phyloP scores from a whole-genome alignment of 768 basidiomycete species.

The Tulasnella sp. region DNA sequence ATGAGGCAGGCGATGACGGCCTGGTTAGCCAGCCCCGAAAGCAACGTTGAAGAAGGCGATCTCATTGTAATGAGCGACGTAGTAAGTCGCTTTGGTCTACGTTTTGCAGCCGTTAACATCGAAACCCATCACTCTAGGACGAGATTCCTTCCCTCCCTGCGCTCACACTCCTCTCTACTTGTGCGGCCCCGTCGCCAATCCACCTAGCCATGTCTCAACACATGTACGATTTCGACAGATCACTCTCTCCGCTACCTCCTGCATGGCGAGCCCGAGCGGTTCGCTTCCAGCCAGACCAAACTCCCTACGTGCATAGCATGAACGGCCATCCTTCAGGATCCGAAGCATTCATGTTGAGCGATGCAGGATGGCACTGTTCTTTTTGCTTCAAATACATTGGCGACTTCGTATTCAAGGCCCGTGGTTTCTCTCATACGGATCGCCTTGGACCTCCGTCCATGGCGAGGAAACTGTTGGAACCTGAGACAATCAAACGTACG shows the following conservation, averaged over 20 bases:
- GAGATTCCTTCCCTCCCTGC: conserved; percentile 3
- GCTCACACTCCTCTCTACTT: neutral
- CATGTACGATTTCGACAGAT: neutral
- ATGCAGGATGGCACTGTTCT: conserved; percentile 11
- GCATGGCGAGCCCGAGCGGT: neutral
- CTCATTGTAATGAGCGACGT: conserved; percentile 8
- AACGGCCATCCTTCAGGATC: neutral
- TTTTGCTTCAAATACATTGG: conserved; percentile 1
- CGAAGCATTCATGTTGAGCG: neutral
- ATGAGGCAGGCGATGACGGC: neutral
- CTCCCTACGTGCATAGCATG: neutral
- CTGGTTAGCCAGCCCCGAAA: neutral
- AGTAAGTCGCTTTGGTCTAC: neutral
- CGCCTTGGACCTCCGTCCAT: neutral
- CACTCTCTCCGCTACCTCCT: conserved; percentile 2
- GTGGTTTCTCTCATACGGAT: conserved; percentile 6
- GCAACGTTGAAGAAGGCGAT: conserved; percentile 1
- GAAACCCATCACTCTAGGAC: neutral
- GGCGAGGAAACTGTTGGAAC: neutral
- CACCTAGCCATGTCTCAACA: conserved; percentile 5
- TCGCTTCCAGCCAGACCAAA: neutral
- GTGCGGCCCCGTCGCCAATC: neutral
- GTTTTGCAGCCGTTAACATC: no score
- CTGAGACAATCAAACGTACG: neutral
- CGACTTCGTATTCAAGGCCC: conserved; percentile 9